Base-by-base conservation (phyloP, 208 protist species). In the Lotmaria passim region DNA sequence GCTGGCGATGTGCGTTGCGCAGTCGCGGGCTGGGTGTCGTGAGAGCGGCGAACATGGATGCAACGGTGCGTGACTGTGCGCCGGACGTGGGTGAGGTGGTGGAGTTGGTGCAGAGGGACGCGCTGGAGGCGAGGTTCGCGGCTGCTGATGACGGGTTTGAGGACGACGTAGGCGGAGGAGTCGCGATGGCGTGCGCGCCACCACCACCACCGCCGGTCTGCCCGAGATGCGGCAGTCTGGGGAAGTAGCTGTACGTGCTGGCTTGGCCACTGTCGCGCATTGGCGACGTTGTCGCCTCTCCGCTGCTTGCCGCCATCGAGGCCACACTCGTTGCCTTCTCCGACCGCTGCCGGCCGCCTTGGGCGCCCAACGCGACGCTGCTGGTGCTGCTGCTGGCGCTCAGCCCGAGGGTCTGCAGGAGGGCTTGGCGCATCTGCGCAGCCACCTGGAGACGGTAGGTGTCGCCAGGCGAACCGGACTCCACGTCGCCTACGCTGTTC, bases 401-500 rank as follows among this genome's bases (percentile, higher is more conserved):
- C 17, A 69, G 15, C 31, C 50, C 63, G 8, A 53, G 52, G 4
- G 63, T 61, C 31, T 69, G 50, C 38, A 58, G 63, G 39, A 59
- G 50, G 7, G 63, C 51, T 12, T 69, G 63, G 14, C 52, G 50
- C 51, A 51, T 60, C 51, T 69, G 52, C 39, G 58, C 58, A 2
- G 58, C 58, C 58, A 43, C n/a, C 43, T 46, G 52, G 11, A 50
- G 39, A 11, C 39, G 51, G n/a, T 55, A 50, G n/a, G 51, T 26
- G 14, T 70, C 53, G 3, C 17, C 30, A 36, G 34, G 30, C 39
- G 64, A 62, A n/a, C 26, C 33, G 11, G 64, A 7, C 12, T 30
- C 53, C 28, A n/a, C 28, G 39, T 50, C 53, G 33, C 26, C 64
- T n/a, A 57, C 58, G 58, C 58, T 62, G 55, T 38, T 53, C 7